A percentile compares a stretch with the other conserved stretches of the same genome.
These are phyloP conservation scores for Penicillium ochrochloron DNA, from an alignment of 495 filamentous ascomycete genomes.

Conservation along the genomic window DNA sequence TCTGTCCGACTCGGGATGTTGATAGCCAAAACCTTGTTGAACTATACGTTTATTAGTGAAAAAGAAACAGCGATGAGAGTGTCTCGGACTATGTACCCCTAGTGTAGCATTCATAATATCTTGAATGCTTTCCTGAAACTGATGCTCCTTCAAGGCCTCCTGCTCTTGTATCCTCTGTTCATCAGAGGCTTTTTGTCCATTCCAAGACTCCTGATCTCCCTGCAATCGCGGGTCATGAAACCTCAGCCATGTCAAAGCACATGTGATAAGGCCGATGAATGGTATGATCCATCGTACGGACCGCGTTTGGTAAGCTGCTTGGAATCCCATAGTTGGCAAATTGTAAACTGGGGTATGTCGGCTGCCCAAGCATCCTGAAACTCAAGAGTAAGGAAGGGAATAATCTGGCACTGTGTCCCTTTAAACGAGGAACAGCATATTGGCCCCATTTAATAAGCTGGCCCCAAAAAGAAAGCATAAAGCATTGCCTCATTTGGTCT, in stretches of 20 bases:
- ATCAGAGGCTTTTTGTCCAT: not conserved
- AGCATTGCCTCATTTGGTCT: not conserved
- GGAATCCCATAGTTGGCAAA: not conserved
- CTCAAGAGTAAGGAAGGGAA: not conserved
- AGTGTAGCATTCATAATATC: conserved; percentile 32
- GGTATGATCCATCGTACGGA: not conserved
- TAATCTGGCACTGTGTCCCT: not conserved
- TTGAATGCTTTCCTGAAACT: not conserved
- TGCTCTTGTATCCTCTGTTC: not conserved
- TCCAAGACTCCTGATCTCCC: no score
- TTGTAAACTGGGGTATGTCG: not conserved
- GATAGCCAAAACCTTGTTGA: conserved; percentile 43
- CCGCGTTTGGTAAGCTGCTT: not conserved
- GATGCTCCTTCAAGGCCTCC: not conserved
- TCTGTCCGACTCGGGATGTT: conserved; percentile 62
- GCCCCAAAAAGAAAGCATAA: not conserved
- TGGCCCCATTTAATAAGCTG: not conserved
- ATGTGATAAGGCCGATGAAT: not conserved
- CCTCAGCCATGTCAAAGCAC: not conserved
- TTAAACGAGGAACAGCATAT: not conserved
- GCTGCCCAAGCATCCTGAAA: not conserved
- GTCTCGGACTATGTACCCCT: conserved; percentile 24
- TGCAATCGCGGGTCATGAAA: not conserved
- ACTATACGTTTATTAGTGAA: conserved; percentile 39
- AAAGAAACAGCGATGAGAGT: not conserved